These are phyloP conservation scores for Talaromyces stipitatus DNA, from an alignment of 495 filamentous ascomycete genomes.

Conservation along the genomic window DNA sequence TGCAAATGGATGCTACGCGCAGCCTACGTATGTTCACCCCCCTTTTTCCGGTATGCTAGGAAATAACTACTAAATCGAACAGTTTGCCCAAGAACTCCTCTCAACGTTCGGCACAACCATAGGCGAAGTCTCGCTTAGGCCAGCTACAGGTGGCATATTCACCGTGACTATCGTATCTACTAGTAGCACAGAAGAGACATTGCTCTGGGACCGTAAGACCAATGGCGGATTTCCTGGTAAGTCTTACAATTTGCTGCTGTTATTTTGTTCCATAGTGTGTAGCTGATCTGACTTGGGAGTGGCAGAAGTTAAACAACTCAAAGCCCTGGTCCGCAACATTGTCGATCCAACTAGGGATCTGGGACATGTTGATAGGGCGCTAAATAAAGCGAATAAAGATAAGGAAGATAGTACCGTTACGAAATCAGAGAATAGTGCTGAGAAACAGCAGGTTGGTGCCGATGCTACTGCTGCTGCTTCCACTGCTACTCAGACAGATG, in stretches of 20 bases:
- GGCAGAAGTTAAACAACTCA: constrained; percentile 79
- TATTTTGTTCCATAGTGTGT: constrained; percentile 5
- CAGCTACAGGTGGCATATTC: constrained; percentile 79
- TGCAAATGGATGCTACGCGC: constrained; percentile 90
- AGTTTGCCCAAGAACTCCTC: constrained; percentile 96
- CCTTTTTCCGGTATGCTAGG: not conserved
- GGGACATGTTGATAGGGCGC: constrained; percentile 69
- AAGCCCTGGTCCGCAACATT: constrained; percentile 76
- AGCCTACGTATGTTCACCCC: constrained; percentile 63
- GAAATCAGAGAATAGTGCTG: not conserved
- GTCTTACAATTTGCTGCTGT: constrained; percentile 19
- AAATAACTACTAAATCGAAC: not conserved
- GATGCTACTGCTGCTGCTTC: constrained; percentile 2
- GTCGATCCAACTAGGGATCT: constrained; percentile 70
- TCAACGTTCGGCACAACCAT: constrained; percentile 86
- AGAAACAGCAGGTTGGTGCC: constrained; percentile 2
- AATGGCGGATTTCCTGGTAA: constrained; percentile 87
- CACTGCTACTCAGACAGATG: constrained; percentile 6
- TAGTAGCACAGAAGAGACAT: constrained; percentile 27
- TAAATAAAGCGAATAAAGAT: constrained; percentile 18
- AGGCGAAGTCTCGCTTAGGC: constrained; percentile 86
- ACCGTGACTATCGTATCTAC: constrained; percentile 50
- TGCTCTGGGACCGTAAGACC: constrained; percentile 83
- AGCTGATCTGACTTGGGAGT: not conserved
- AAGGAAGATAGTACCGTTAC: not conserved